Conservation (phyloP, 352 stramenopile species). For the Globisporangium barbulae region DNA sequence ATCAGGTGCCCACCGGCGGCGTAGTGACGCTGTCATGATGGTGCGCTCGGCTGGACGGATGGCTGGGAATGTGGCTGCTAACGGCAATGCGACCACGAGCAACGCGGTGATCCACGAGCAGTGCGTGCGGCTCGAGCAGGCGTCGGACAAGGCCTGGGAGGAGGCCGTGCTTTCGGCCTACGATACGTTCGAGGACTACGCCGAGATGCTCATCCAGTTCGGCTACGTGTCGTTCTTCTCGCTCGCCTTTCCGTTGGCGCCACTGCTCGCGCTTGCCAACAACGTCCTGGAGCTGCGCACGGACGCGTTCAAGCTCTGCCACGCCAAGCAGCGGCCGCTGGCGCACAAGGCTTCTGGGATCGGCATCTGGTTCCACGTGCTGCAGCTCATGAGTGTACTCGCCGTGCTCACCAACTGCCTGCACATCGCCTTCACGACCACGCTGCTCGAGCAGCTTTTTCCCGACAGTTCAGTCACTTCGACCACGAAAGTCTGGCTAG, state of each 20-base stretch:
- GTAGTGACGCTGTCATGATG: slow-evolving; percentile 16
- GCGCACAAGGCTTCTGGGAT: slow-evolving; percentile 92
- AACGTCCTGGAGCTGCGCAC: slow-evolving; percentile 92
- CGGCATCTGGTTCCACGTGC: slow-evolving; percentile 83
- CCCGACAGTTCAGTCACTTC: slow-evolving; percentile 18
- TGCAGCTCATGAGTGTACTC: slow-evolving; percentile 95
- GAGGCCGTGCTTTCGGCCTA: slow-evolving; percentile 89
- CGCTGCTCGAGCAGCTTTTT: slow-evolving; percentile 49
- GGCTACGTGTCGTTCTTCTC: slow-evolving; percentile 96
- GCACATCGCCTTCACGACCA: slow-evolving; percentile 88
- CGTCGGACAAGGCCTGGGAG: slow-evolving; percentile 83
- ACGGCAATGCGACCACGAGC: slow-evolving; percentile 15
- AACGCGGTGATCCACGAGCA: slow-evolving; percentile 75
- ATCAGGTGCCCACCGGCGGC: slow-evolving; percentile 11
- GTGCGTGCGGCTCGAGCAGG: slow-evolving; percentile 77
- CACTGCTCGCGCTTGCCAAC: slow-evolving; percentile 91
- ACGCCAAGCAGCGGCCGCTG: slow-evolving; percentile 87
- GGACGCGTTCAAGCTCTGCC: slow-evolving; percentile 95
- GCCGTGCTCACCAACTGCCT: slow-evolving; percentile 96
- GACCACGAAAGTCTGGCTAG: slow-evolving; percentile 72
- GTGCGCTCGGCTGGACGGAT: neutral
- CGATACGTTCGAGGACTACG: slow-evolving; percentile 95
- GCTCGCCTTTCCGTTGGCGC: slow-evolving; percentile 92
- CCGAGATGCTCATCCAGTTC: slow-evolving; percentile 93
- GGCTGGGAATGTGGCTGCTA: neutral